phyloP scores from a whole-genome alignment of 257 asterid species.

The Buddleja alternifolia region DNA sequence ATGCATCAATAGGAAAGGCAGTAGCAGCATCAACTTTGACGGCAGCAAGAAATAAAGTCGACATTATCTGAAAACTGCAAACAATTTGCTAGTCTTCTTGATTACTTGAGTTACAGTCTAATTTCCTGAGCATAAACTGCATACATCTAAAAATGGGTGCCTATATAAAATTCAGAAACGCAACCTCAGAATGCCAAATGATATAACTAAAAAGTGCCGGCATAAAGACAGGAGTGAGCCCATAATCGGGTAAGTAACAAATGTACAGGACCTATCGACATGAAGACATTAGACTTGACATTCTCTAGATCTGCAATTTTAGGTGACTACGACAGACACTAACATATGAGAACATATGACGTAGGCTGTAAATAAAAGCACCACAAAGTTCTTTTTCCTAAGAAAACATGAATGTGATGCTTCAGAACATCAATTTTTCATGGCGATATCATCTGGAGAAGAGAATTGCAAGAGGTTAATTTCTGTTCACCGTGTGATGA shows the following conservation, averaged over 20 bases:
- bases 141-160: background rate
- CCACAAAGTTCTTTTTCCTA: background rate
- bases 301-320: slow-evolving; percentile 4
- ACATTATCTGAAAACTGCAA: background rate
- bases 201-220: background rate
- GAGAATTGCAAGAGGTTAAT: background rate
- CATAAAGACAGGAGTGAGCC: background rate
- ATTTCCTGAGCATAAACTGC: slow-evolving; percentile 23
- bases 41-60: background rate
- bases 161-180: slow-evolving; percentile 7
- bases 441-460: background rate
- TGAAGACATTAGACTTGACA: slow-evolving; percentile 8
- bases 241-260: background rate
- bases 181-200: slow-evolving; percentile 7
- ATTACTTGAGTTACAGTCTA: background rate
- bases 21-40: slow-evolving; percentile 1
- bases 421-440: background rate
- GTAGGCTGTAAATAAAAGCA: slow-evolving; percentile 12
- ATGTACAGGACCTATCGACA: background rate
- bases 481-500: slow-evolving; percentile 13
- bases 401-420: background rate
- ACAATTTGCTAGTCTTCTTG: slow-evolving; percentile 5
- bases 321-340: background rate
- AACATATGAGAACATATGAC: background rate
- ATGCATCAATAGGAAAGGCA: background rate